Base-by-base conservation (phyloP, 768 basidiomycete species). In the Calocybe cyanea region DNA sequence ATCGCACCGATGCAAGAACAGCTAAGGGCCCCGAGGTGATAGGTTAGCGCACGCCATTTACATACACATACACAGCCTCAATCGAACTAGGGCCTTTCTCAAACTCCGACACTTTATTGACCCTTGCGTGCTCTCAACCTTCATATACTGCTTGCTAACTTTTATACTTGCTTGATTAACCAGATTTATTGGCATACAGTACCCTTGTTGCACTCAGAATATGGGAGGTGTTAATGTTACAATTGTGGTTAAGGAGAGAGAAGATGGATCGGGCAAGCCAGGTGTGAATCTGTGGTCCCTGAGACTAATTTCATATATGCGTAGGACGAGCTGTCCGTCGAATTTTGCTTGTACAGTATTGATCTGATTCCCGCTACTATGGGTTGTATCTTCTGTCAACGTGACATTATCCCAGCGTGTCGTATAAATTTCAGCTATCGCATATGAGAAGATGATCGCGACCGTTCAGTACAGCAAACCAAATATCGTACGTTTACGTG, bases 21-120 rank as follows among this genome's bases (percentile, higher is more conserved):
- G 28, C 8, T 23, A n/a, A 21, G 19, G 15, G 31, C 41, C 31
- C 41, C 31, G 41, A 17, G 19, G 21, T 4, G 11, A 41, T 8
- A 31, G 11, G 14, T 13, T 21, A 28, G 9, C 20, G 19, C 31
- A 28, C 5, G 11, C 6, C 25, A 6, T 5, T 28, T 28, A 28
- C 25, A 28, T 28, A 28, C 25, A 28, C 5, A 5, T 15, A 25
- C 15, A 5, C 17, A 7, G 34, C 36, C 41, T 43, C 41, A 42
- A 42, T 42, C 42, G n/a, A 25, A 15, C 18, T 47, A 17, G 17
- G 31, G 30, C 35, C 34, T 33, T 25, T 7, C 24, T 9, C 24
- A 43, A 48, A 48, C 46, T 48, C 46, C 46, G 46, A 42, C 34
- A 28, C 7, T 10, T 24, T 21, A 8, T 20, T 36, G 32, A 32